Conservation (phyloP, 2,329 filamentous ascomycete genomes). For the Chalaropsis thielavioides region DNA sequence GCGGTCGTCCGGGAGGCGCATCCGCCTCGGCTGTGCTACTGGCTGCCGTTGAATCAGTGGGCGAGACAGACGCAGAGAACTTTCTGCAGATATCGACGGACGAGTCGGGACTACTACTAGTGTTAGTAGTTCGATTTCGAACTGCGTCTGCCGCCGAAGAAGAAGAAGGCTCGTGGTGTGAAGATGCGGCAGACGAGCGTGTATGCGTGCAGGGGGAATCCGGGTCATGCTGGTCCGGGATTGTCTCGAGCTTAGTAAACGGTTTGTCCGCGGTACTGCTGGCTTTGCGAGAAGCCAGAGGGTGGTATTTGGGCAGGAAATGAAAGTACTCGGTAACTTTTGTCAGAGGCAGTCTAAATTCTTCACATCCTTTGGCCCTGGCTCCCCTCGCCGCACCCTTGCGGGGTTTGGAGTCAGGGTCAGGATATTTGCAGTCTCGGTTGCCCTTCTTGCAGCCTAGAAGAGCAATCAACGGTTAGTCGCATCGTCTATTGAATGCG, state of each 20-base stretch:
- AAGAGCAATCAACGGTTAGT: conserved; percentile 3
- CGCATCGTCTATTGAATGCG: not conserved
- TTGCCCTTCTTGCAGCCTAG: conserved; percentile 80
- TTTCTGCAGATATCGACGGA: conserved; percentile 19
- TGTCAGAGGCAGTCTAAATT: conserved; percentile 19
- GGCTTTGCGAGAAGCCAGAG: not conserved
- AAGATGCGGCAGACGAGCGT: not conserved
- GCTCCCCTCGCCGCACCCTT: conserved; percentile 18
- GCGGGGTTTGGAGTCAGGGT: conserved; percentile 33
- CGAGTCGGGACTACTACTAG: conserved; percentile 28
- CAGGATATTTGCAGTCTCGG: conserved; percentile 81
- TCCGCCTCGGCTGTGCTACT: conserved; percentile 13
- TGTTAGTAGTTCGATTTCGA: conserved; percentile 17
- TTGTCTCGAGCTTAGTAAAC: conserved; percentile 35
- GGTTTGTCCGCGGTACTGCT: conserved; percentile 8
- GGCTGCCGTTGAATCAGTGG: conserved; percentile 8
- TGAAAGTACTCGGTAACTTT: not conserved
- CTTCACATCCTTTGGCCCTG: conserved; percentile 25
- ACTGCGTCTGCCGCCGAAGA: conserved; percentile 14
- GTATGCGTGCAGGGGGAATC: not conserved
- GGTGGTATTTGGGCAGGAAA: not conserved
- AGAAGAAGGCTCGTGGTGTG: conserved; percentile 21
- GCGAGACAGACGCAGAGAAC: conserved; percentile 8
- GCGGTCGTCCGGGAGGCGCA: not conserved
- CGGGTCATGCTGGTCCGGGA: conserved; percentile 40